A percentile compares a stretch with the other conserved stretches of the same genome.
Conservation (phyloP, 2,329 filamentous ascomycete species). For the Aspergillus brunneoviolaceus region DNA sequence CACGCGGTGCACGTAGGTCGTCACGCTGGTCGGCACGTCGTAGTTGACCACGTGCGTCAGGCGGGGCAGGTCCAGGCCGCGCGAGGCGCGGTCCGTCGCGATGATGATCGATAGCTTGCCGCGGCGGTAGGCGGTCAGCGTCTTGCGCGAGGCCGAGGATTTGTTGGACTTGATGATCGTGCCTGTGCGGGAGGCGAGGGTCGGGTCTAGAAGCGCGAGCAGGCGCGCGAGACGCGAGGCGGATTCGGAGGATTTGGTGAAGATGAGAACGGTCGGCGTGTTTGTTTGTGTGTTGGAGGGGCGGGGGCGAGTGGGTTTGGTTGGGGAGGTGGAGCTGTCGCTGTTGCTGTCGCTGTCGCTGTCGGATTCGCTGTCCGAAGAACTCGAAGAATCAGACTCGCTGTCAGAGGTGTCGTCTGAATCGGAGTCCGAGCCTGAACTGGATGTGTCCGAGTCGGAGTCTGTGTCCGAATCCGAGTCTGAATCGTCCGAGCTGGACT, state of each 20-base stretch:
- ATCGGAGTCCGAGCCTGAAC: conserved; percentile 20
- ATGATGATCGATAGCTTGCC: conserved; percentile 72
- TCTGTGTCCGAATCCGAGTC: conserved; percentile 28
- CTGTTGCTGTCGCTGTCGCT: conserved; percentile 21
- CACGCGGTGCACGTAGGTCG: conserved; percentile 86
- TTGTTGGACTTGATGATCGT: conserved; percentile 76
- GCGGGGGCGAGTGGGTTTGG: not conserved
- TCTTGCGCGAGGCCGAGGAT: conserved; percentile 67
- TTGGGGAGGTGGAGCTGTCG: not conserved
- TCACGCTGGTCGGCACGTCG: conserved; percentile 78
- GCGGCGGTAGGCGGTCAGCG: conserved; percentile 64
- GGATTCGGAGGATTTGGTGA: conserved; percentile 86
- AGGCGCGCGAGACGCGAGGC: conserved; percentile 84
- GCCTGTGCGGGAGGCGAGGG: conserved; percentile 58
- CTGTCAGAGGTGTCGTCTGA: conserved; percentile 27
- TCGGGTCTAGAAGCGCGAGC: conserved; percentile 64
- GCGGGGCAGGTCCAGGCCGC: conserved; percentile 78
- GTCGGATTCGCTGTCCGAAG: conserved; percentile 20
- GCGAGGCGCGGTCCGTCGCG: conserved; percentile 88
- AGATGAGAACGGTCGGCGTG: conserved; percentile 65
- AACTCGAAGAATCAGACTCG: conserved; percentile 9
- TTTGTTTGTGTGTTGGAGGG: conserved; percentile 29
- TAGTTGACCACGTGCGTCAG: conserved; percentile 91
- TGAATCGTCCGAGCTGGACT: conserved; percentile 27
- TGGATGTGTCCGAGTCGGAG: conserved; percentile 25